Base-by-base conservation (phyloP, 305 asterid species). In the Lippia alba region DNA sequence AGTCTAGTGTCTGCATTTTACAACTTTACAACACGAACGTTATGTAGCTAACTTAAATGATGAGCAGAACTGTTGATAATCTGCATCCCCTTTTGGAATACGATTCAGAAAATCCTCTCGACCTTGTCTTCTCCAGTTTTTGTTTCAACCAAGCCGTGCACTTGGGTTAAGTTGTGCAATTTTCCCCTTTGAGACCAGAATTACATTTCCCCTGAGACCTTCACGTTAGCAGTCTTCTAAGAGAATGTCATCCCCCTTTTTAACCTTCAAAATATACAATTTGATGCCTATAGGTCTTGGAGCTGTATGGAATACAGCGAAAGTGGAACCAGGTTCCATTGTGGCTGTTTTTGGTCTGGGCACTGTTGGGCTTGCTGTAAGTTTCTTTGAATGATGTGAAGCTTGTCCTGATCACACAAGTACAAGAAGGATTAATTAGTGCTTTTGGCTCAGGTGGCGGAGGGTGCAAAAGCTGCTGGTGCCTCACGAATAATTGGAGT, bases 261-360 rank as follows among this genome's bases (percentile, higher is more conserved):
- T 61, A 66, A 54, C 19, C 70, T 39, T 78, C 64, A 46, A 20
- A 33, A 66, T 58, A 57, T 54, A 55, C 34, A 9, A 58, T 55
- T 17, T 66, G 34, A 65, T 74, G 64, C 59, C 33, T 76, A 51
- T 68, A 94, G 99, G 97, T 75, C 99, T 95, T 83, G 99, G 98
- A 77, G 98, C 98, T 36, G 99, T 90, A 83, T 95, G 99, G 99
- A 92, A 95, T 80, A 92, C 98, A 16, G 98, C 99, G 41, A 92
- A 92, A 80, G 99, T 95, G 49, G 99, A 95, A 84, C 73, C 91
- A 57, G 97, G 98, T 64, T 95, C 99, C 61, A 89, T 71, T 72
- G 98, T 95, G 81, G 98, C 98, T 78, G 39, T 95, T 66, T 95
- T 92, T 81, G 99, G 99, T 69, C 95, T 95, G 14, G 99, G 97